phyloP scores from a whole-genome alignment of 176 grass and related monocot species.

The Rhynchospora pubera region DNA sequence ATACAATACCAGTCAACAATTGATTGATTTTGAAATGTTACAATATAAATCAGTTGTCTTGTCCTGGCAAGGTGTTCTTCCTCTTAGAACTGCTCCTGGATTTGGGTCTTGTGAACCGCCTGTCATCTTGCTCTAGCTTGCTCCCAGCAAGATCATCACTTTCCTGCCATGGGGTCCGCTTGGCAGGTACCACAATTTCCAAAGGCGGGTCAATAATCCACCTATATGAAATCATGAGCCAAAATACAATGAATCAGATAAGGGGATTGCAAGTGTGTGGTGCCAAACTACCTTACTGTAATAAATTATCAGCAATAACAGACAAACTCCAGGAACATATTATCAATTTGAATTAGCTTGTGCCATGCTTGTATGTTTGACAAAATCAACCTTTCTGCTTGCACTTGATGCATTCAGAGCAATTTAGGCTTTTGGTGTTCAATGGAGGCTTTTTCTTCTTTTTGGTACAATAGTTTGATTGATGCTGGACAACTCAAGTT shows the following conservation, averaged over 20 bases:
- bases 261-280: neutral
- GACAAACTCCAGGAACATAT: neutral
- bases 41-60: conserved; percentile 40
- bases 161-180: conserved; percentile 87
- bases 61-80: conserved; percentile 37
- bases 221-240: conserved; percentile 24
- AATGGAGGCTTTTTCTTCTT: neutral
- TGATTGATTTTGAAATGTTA: neutral
- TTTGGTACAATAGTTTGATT: neutral
- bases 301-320: neutral
- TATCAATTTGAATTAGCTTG: neutral
- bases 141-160: conserved; percentile 29
- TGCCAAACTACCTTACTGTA: neutral
- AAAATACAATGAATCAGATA: neutral
- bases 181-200: conserved; percentile 65
- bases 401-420: neutral
- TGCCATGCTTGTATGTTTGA: neutral
- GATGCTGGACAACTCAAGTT: neutral
- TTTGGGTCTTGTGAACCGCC: conserved; percentile 36
- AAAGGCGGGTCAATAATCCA: conserved; percentile 88
- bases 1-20: neutral
- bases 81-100: conserved; percentile 52
- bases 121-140: conserved; percentile 47
- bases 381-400: neutral
- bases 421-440: neutral